A percentile compares a stretch with the other conserved stretches of the same genome.
These are phyloP conservation scores for Huntiella abstrusa DNA, from an alignment of 2,329 filamentous ascomycete genomes.

Conservation along the genomic window DNA sequence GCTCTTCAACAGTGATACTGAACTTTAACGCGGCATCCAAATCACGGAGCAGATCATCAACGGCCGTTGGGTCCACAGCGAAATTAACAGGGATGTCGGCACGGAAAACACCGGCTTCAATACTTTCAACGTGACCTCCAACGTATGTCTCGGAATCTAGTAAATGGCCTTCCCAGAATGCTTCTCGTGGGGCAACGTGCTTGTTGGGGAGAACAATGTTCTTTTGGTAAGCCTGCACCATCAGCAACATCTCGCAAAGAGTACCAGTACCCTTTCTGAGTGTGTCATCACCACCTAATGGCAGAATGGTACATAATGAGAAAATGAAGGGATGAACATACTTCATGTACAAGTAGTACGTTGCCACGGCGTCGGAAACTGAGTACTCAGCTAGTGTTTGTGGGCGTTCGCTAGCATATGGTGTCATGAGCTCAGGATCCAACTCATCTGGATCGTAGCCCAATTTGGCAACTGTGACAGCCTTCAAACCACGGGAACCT, in stretches of 20 bases:
- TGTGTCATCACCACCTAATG: slow-evolving; percentile 79
- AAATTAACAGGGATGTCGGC: slow-evolving; percentile 93
- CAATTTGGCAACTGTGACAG: slow-evolving; percentile 91
- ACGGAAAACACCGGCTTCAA: slow-evolving; percentile 91
- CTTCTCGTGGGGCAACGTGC: slow-evolving; percentile 72
- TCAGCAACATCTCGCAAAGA: slow-evolving; percentile 96
- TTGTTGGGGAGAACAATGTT: slow-evolving; percentile 92
- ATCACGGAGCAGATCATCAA: slow-evolving; percentile 75
- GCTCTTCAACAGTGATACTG: slow-evolving; percentile 66
- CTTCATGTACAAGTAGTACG: slow-evolving; percentile 99
- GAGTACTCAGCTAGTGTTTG: slow-evolving; percentile 96
- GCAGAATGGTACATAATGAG: slow-evolving; percentile 91
- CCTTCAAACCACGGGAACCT: slow-evolving; percentile 90
- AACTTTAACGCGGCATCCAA: slow-evolving; percentile 80
- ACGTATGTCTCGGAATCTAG: slow-evolving; percentile 97
- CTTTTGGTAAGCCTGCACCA: slow-evolving; percentile 92
- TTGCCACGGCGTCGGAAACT: slow-evolving; percentile 94
- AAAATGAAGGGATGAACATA: slow-evolving; percentile 99
- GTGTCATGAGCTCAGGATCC: slow-evolving; percentile 93
- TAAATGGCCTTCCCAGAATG: slow-evolving; percentile 92
- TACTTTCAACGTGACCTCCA: slow-evolving; percentile 96
- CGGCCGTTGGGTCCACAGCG: slow-evolving; percentile 66
- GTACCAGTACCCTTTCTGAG: slow-evolving; percentile 92
- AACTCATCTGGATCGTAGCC: slow-evolving; percentile 97
- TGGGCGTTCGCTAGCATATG: slow-evolving; percentile 71